phyloP scores from a whole-genome alignment of 495 filamentous ascomycete genomes.

The Monascus purpureus region DNA sequence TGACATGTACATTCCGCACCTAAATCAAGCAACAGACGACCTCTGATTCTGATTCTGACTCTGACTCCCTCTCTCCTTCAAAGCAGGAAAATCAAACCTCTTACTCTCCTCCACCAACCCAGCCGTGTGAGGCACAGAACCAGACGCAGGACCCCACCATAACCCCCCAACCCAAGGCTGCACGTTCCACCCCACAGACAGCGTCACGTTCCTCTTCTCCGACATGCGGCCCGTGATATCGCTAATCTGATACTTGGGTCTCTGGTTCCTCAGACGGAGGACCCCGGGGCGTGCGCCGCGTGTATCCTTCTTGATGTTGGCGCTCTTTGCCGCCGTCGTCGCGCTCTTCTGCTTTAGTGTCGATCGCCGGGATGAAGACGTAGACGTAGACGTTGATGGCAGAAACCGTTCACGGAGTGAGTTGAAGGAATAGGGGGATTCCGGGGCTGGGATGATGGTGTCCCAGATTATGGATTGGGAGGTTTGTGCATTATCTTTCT shows the following conservation, averaged over 20 bases:
- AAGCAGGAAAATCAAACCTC: constrained; percentile 56
- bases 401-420: constrained; percentile 21
- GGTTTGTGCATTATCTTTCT: constrained; percentile 14
- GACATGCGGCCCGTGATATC: constrained; percentile 67
- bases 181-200: constrained; percentile 83
- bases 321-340: constrained; percentile 4
- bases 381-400: constrained; percentile 6
- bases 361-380: not conserved
- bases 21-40: too few species aligned
- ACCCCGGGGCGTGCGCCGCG: constrained; percentile 34
- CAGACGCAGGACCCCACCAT: constrained; percentile 52
- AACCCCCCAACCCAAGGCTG: constrained; percentile 92
- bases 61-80: constrained; percentile 40
- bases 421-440: constrained; percentile 37
- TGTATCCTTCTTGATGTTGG: constrained; percentile 8
- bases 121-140: constrained; percentile 41
- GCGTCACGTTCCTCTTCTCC: constrained; percentile 52
- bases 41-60: too few species aligned
- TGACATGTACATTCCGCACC: too few species aligned
- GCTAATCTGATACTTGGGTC: constrained; percentile 87
- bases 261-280: constrained; percentile 61
- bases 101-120: constrained; percentile 52
- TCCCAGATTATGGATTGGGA: not conserved
- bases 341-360: not conserved
- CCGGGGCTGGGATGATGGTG: constrained; percentile 29